These are phyloP conservation scores for Wickerhamomyces alni DNA, from an alignment of 805 yeast species.

Conservation along the genomic window DNA sequence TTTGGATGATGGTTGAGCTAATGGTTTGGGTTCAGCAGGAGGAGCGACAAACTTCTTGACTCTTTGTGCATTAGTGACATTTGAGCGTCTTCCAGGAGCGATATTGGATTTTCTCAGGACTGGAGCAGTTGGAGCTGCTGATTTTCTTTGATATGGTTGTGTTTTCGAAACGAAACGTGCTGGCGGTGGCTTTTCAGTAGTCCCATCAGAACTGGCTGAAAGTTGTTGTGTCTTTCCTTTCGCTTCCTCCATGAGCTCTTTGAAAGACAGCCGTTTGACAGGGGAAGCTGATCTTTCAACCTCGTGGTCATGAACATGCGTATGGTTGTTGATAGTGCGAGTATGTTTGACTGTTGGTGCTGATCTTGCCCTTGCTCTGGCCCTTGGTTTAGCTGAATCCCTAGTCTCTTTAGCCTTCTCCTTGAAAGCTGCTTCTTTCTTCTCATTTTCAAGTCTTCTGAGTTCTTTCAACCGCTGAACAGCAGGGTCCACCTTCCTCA, in stretches of 20 bases:
- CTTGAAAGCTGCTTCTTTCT: conserved; percentile 24
- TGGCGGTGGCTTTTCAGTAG: too few species aligned
- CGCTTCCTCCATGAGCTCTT: conserved; percentile 55
- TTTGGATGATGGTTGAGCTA: conserved; percentile 54
- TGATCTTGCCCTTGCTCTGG: conserved; percentile 2
- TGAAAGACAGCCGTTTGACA: conserved; percentile 43
- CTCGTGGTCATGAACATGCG: too few species aligned
- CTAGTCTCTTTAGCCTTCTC: conserved; percentile 21
- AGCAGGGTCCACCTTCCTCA: conserved; percentile 54
- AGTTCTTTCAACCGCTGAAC: conserved; percentile 64
- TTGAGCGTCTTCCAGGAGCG: not conserved
- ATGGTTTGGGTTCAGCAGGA: conserved; percentile 15
- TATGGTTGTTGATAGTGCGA: too few species aligned
- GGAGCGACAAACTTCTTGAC: not conserved
- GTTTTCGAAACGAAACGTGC: conserved; percentile 5
- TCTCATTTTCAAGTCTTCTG: conserved; percentile 48
- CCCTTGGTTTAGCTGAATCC: not conserved
- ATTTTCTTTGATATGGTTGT: conserved; percentile 5
- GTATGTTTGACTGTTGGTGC: not conserved
- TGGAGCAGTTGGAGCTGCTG: not conserved
- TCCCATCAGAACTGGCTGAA: too few species aligned
- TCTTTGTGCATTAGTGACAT: not conserved
- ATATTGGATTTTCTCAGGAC: not conserved
- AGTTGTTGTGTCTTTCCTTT: conserved; percentile 27
- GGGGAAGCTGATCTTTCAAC: conserved; percentile 13